Percentiles rank a stretch among this genome's conserved stretches.
phyloP scores from a whole-genome alignment of 1,139 yeast genomes.

The Suhomyces yuchorum region DNA sequence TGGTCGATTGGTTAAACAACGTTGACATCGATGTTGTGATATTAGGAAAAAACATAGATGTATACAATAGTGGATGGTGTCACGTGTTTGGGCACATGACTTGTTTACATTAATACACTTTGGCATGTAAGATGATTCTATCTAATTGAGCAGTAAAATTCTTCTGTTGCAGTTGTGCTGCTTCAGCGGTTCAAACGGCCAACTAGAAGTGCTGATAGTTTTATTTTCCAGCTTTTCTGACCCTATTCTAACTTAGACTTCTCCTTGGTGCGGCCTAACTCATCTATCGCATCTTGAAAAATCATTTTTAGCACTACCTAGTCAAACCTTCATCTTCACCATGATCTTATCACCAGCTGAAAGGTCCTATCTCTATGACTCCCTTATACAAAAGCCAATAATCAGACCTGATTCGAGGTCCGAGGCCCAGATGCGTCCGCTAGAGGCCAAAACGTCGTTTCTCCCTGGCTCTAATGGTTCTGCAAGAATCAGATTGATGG shows the following conservation, averaged over 20 bases:
- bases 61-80: background rate
- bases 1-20: conserved; percentile 11
- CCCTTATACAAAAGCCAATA: conserved; percentile 62
- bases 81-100: background rate
- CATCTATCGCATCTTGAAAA: conserved; percentile 6
- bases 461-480: conserved; percentile 91
- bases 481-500: conserved; percentile 78
- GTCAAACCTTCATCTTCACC: background rate
- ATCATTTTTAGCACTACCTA: background rate
- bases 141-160: no score
- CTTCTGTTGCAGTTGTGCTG: no score
- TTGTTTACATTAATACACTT: no score
- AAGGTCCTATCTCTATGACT: conserved; percentile 74
- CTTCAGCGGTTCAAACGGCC: no score
- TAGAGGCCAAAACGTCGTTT: conserved; percentile 79
- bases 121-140: no score
- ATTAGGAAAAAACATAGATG: conserved; percentile 1
- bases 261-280: background rate
- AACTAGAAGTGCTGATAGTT: no score
- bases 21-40: conserved; percentile 10
- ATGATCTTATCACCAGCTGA: conserved; percentile 87
- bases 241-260: no score
- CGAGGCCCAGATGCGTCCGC: conserved; percentile 74
- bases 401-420: conserved; percentile 83
- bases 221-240: no score